phyloP scores from a whole-genome alignment of 495 filamentous ascomycete species.

The Corynascus novoguineensis region DNA sequence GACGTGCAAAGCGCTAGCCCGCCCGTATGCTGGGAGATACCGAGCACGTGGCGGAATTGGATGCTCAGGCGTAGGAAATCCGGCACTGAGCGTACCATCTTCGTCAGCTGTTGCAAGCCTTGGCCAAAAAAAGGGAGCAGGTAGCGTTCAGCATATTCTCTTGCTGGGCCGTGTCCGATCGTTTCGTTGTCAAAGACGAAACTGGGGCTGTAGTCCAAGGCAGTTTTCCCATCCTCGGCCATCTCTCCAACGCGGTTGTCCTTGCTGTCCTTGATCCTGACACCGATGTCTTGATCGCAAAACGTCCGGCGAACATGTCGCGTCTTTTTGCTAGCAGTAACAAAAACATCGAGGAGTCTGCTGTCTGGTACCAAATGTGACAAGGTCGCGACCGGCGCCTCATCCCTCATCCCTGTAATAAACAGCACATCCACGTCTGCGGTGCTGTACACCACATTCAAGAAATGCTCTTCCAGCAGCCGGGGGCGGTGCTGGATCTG shows the following conservation, averaged over 20 bases:
- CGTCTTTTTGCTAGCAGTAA: conserved; percentile 43
- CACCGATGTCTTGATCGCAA: background rate
- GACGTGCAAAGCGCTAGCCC: conserved; percentile 52
- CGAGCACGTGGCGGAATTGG: conserved; percentile 56
- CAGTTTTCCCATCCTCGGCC: background rate
- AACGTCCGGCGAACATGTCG: conserved; percentile 38
- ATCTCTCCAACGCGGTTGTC: conserved; percentile 9
- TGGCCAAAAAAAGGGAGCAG: conserved; percentile 49
- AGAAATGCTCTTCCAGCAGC: conserved; percentile 54
- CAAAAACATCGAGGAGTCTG: conserved; percentile 50
- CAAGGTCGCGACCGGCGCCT: conserved; percentile 51
- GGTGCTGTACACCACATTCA: conserved; percentile 41
- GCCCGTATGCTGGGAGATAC: conserved; percentile 50
- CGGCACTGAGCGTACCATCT: conserved; percentile 47
- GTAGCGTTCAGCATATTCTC: conserved; percentile 35
- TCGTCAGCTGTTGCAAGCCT: conserved; percentile 45
- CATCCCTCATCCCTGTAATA: conserved; percentile 63
- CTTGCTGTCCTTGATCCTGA: background rate
- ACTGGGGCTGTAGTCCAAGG: conserved; percentile 28
- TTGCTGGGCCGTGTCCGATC: conserved; percentile 34
- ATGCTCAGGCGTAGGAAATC: conserved; percentile 50
- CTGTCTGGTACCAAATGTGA: conserved; percentile 54
- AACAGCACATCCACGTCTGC: conserved; percentile 52
- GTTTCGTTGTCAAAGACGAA: conserved; percentile 50
- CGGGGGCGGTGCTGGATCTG: conserved; percentile 44